Percentiles rank a stretch among this genome's conserved stretches.
These are phyloP conservation scores for Epichloe coenophiala DNA, from an alignment of 2,329 filamentous ascomycete genomes.

Conservation along the genomic window DNA sequence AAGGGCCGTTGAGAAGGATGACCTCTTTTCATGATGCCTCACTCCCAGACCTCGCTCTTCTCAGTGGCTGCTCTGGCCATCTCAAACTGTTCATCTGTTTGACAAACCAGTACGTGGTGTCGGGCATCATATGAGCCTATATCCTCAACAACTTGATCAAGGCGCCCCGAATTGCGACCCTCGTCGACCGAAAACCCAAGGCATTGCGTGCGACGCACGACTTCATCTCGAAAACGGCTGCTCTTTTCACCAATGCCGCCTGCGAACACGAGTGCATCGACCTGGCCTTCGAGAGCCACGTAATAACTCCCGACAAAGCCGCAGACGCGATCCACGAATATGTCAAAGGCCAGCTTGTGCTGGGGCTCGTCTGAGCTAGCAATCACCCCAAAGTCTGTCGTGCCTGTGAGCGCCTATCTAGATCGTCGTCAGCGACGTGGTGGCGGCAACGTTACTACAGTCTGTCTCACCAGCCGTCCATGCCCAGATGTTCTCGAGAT, in stretches of 20 bases:
- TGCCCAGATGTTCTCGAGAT: slow-evolving; percentile 42
- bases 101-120: slow-evolving; percentile 56
- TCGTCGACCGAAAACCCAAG: slow-evolving; percentile 60
- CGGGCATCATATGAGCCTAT: slow-evolving; percentile 36
- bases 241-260: slow-evolving; percentile 83
- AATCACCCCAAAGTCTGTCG: slow-evolving; percentile 69
- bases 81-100: slow-evolving; percentile 71
- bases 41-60: slow-evolving; percentile 31
- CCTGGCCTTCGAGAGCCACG: slow-evolving; percentile 56
- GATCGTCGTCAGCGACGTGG: background rate
- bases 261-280: slow-evolving; percentile 80
- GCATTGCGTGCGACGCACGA: slow-evolving; percentile 50
- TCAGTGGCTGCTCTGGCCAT: slow-evolving; percentile 40
- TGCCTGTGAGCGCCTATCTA: slow-evolving; percentile 56
- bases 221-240: slow-evolving; percentile 45
- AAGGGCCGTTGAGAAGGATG: background rate
- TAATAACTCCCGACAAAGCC: slow-evolving; percentile 70
- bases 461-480: slow-evolving; percentile 52
- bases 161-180: slow-evolving; percentile 35
- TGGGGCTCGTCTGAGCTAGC: slow-evolving; percentile 39
- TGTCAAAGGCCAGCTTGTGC: slow-evolving; percentile 61
- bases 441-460: too few species aligned
- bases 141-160: slow-evolving; percentile 44
- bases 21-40: background rate
- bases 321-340: slow-evolving; percentile 67